These are phyloP conservation scores for Lenwebbia sp. DNA, from an alignment of 345 rosid species.

Conservation along the genomic window DNA sequence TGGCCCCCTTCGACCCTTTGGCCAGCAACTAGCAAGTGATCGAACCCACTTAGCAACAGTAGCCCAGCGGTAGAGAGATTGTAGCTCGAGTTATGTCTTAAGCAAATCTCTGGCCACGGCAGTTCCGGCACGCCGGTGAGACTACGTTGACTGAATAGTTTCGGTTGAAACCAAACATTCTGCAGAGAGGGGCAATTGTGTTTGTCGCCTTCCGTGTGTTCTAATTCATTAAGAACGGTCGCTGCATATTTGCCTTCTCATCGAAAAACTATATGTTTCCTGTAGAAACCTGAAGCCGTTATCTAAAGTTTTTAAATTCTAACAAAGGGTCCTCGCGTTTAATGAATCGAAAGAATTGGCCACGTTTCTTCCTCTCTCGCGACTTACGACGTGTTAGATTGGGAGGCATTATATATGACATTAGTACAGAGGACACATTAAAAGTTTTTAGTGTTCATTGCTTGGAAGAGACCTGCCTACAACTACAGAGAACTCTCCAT, in stretches of 20 bases:
- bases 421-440: background rate
- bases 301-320: too few species aligned
- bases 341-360: too few species aligned
- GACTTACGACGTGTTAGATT: too few species aligned
- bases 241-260: too few species aligned
- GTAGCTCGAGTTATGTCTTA: rapidly evolving
- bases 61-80: background rate
- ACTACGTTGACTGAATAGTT: background rate
- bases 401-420: too few species aligned
- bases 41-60: too few species aligned
- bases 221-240: background rate
- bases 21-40: too few species aligned
- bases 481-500: background rate
- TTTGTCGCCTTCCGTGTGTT: background rate
- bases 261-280: too few species aligned
- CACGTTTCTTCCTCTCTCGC: too few species aligned
- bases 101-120: background rate
- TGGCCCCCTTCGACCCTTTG: background rate
- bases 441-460: background rate
- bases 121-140: background rate
- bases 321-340: too few species aligned
- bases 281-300: too few species aligned
- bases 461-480: background rate
- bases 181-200: rapidly evolving
- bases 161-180: too few species aligned